Evolutionary conservation across 2,329 filamentous ascomycete species (phyloP).

Genomic region (Ceratocystis destructans): DNA sequence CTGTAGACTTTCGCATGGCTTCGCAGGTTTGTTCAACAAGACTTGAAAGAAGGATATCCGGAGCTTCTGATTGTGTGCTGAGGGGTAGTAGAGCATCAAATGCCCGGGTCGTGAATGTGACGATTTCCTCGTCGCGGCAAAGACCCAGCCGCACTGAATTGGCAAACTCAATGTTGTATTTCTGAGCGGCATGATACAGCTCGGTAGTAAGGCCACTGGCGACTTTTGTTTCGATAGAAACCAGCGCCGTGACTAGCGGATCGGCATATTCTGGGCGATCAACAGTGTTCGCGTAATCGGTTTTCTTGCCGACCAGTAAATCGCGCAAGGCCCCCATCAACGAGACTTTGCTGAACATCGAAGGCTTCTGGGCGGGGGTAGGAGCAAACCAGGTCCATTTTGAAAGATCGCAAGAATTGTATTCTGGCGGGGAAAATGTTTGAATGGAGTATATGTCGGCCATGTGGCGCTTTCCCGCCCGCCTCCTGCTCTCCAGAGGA

Average conservation of each 20-base stretch:
- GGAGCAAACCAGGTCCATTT: conserved; percentile 42
- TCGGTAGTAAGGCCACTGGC: conserved; percentile 4
- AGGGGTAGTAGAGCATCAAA: conserved; percentile 9
- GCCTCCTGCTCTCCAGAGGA: conserved; percentile 41
- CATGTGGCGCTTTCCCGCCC: conserved; percentile 41
- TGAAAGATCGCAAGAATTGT: conserved; percentile 29
- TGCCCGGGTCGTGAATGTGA: conserved; percentile 10
- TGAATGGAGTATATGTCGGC: conserved; percentile 34
- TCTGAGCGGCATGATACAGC: conserved; percentile 1
- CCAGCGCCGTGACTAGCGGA: conserved; percentile 9
- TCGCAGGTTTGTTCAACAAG: conserved; percentile 12
- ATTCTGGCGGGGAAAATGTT: conserved; percentile 29
- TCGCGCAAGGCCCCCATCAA: neutral
- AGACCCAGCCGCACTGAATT: conserved; percentile 14
- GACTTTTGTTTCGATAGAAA: conserved; percentile 7
- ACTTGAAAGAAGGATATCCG: conserved; percentile 9
- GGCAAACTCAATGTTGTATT: conserved; percentile 12
- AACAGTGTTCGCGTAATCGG: conserved; percentile 12
- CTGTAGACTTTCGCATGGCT: conserved; percentile 10
- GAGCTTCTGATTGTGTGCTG: neutral
- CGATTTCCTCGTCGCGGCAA: conserved; percentile 15
- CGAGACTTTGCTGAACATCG: neutral
- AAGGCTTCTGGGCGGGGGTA: conserved; percentile 19
- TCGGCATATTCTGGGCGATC: conserved; percentile 8
- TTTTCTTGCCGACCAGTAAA: neutral